Evolutionary conservation across 1,284 basidiomycete species (phyloP).

Genomic region (Coniferiporia weirii): DNA sequence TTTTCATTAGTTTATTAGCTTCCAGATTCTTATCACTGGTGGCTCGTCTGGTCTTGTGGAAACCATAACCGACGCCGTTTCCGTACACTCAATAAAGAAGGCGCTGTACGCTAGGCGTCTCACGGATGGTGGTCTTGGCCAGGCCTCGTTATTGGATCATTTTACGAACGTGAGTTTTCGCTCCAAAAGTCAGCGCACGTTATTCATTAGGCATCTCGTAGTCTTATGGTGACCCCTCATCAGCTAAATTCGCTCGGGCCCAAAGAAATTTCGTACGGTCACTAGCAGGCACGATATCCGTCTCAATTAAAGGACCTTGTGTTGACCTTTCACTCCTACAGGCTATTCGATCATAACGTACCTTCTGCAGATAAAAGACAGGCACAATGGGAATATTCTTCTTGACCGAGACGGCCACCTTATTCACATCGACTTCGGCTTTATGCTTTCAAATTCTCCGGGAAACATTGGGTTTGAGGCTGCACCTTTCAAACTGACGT

Average conservation of each 20-base stretch:
- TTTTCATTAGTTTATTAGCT: conserved; percentile 24
- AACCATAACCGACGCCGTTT: conserved; percentile 95
- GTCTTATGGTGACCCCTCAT: conserved; percentile 88
- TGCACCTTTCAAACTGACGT: conserved; percentile 94
- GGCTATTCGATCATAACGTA: conserved; percentile 95
- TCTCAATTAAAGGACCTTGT: too few relatives aligned
- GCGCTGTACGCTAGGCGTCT: conserved; percentile 90
- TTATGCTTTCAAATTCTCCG: conserved; percentile 95
- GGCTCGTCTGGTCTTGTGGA: conserved; percentile 91
- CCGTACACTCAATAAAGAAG: conserved; percentile 99
- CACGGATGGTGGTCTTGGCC: conserved; percentile 72
- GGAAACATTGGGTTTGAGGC: conserved; percentile 98
- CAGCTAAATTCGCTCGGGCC: conserved; percentile 79
- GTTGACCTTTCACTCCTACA: conserved; percentile 24
- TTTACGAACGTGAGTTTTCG: conserved; percentile 65
- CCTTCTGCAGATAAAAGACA: conserved; percentile 96
- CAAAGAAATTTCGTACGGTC: conserved; percentile 93
- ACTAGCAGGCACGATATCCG: conserved; percentile 61
- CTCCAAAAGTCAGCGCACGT: background rate
- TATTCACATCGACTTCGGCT: conserved; percentile 97
- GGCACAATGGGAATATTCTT: conserved; percentile 98
- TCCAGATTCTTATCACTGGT: conserved; percentile 90
- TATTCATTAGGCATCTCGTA: conserved; percentile 27
- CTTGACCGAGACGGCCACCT: conserved; percentile 93
- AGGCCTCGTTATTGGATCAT: conserved; percentile 87